Evolutionary conservation across 2,329 filamentous ascomycete species (phyloP), one percentile per base, ranked within the genome.

Genomic region (Aquanectria penicillioides): DNA sequence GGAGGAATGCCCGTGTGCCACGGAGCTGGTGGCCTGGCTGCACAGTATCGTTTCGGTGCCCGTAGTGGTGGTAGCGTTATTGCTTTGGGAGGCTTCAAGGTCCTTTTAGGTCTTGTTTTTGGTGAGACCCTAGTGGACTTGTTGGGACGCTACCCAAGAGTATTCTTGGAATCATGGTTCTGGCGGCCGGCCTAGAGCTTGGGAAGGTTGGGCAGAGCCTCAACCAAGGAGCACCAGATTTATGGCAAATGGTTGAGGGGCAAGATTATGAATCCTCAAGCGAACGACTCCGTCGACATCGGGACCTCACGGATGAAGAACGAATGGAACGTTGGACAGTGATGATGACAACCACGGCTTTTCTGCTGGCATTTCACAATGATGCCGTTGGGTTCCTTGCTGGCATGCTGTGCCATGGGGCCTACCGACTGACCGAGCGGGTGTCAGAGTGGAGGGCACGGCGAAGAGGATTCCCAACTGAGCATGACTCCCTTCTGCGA

Each of bases 1-100:
- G 94, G 94, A 43, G 91, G 90, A 5, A 98, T 97, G 95, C 95
- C 94, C 3, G 88, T 95, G 4, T 98, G 95, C 71, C 95, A 98
- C 73, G 94, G 94, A 5, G 93, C 93, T 1, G 94, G 94, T 3
- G 94, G 94, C 0, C 81, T 98, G 0, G 95, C 95, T 5, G 95
- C 91, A 0, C 94, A 98, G 73, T 92, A 93, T 74, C 88, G 93
- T 5, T 98, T 98, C 67, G 94, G 94, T 1, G 94, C 94, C 5
- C 88, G 94, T 43, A 96, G 92, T 58, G 94, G 94, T 9, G 87
- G 92, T 0, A 93, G 90, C 67, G 84, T 97, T 61, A 86, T 97
- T 50, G 73, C 97, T 20, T 85, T 98, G 0, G 94, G 94, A 0
- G 40, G 85, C 0, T 77, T 91, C 60, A 97, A 97, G 74, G 75